phyloP scores from a whole-genome alignment of 345 rosid genomes.

The Corymbia maculata region DNA sequence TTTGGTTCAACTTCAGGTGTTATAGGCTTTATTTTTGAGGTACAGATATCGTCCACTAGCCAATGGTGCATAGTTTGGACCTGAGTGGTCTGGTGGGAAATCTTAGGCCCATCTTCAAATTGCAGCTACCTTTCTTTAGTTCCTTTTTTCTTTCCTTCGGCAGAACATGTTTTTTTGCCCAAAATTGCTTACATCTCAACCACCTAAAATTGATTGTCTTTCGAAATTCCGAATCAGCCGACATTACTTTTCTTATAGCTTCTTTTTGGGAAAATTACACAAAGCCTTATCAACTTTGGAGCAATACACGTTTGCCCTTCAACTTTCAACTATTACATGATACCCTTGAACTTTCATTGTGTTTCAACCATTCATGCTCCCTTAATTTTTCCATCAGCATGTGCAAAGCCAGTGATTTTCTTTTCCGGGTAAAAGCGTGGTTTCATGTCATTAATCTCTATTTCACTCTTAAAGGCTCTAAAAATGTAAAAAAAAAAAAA shows the following conservation, averaged over 20 bases:
- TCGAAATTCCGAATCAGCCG: not conserved
- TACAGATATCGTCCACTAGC: not conserved
- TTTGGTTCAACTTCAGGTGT: not conserved
- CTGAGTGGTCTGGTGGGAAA: not conserved
- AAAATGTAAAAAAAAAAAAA: not conserved
- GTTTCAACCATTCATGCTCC: accelerated
- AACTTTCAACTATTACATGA: not conserved
- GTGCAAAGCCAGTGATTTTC: not conserved
- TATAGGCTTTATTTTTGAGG: not conserved
- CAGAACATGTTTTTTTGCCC: not conserved
- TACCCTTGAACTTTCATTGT: not conserved
- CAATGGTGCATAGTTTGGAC: not conserved
- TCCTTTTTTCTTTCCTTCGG: not conserved
- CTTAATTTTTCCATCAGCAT: not conserved
- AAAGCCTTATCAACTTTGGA: not conserved
- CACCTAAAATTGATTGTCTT: not conserved
- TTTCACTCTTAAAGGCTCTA: not conserved
- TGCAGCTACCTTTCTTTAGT: not conserved
- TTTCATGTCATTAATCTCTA: not conserved
- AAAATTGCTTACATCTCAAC: not conserved
- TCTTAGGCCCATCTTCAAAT: not conserved
- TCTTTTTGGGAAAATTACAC: not conserved
- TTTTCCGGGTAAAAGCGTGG: accelerated
- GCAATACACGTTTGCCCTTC: not conserved
- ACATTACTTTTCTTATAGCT: not conserved